phyloP scores from a whole-genome alignment of 1,139 yeast genomes.

The Arxiozyma slooffiae region DNA sequence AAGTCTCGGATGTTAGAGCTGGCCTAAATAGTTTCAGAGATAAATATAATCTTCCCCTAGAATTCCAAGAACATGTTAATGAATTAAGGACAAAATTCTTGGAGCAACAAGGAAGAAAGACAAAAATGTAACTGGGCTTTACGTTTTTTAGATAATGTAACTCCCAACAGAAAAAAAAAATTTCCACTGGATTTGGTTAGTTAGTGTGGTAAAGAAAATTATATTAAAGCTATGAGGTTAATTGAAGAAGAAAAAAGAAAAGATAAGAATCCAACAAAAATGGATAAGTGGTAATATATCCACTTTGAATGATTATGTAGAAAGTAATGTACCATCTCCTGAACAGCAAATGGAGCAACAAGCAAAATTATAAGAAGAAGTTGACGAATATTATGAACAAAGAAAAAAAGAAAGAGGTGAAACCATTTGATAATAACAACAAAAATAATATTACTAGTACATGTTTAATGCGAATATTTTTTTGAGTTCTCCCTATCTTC shows the following conservation, averaged over 20 bases:
- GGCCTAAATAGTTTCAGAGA: constrained; percentile 63
- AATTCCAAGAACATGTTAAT: constrained; percentile 68
- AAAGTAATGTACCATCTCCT: constrained; percentile 77
- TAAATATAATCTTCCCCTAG: constrained; percentile 54
- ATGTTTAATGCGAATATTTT: not conserved
- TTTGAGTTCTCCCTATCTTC: not conserved
- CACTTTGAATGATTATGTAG: constrained; percentile 72
- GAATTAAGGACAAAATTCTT: constrained; percentile 62
- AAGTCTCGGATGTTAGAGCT: constrained; percentile 83
- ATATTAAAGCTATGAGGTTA: constrained; percentile 71
- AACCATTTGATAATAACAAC: not conserved
- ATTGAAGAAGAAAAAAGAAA: constrained; percentile 83
- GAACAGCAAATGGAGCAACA: constrained; percentile 73
- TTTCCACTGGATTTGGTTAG: constrained; percentile 88
- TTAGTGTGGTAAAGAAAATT: constrained; percentile 87
- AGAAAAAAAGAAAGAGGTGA: constrained; percentile 15
- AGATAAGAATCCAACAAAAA: constrained; percentile 70
- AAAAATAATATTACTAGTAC: not conserved
- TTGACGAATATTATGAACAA: constrained; percentile 30
- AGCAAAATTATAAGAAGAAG: constrained; percentile 38
- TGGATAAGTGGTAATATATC: constrained; percentile 63
- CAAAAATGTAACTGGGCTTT: constrained; percentile 47
- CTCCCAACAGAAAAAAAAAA: constrained; percentile 37
- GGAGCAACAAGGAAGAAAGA: constrained; percentile 51
- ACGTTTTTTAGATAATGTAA: constrained; percentile 51